A percentile compares a stretch with the other conserved stretches of the same genome.
These are phyloP conservation scores for Xerophyta viscosa DNA, from an alignment of 106 monocot genomes.

Conservation along the genomic window DNA sequence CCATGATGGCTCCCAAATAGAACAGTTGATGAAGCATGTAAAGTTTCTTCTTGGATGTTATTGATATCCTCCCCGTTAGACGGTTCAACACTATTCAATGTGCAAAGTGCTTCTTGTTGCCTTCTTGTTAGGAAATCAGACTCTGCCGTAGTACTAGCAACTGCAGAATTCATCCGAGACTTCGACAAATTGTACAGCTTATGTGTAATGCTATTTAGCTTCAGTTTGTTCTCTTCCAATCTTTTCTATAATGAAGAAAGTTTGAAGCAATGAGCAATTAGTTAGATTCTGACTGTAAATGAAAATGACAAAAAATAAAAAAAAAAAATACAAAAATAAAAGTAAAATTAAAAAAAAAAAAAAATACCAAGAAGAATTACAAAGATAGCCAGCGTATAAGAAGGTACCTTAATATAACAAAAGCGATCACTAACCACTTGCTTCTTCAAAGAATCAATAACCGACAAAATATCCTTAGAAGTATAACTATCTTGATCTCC, in stretches of 20 bases:
- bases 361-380: too few species aligned
- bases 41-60: conserved; percentile 62
- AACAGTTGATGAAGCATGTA: conserved; percentile 46
- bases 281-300: background rate
- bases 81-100: conserved; percentile 45
- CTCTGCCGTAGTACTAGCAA: conserved; percentile 17
- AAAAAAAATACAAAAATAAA: too few species aligned
- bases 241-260: conserved; percentile 45
- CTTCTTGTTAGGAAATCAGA: conserved; percentile 66
- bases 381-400: too few species aligned
- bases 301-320: too few species aligned
- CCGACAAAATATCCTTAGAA: conserved; percentile 28
- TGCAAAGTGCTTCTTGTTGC: conserved; percentile 61
- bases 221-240: conserved; percentile 80
- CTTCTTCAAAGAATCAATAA: conserved; percentile 61
- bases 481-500: conserved; percentile 20
- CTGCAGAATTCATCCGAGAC: conserved; percentile 27
- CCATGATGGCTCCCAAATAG: conserved; percentile 63
- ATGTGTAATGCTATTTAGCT: conserved; percentile 49
- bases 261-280: background rate
- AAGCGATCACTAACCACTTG: conserved; percentile 49
- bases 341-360: too few species aligned
- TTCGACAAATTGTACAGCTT: conserved; percentile 47
- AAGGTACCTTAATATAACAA: conserved; percentile 55
- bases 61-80: conserved; percentile 38